Conservation (phyloP, 495 filamentous ascomycete genomes). For the Talaromyces nanjingensis region DNA sequence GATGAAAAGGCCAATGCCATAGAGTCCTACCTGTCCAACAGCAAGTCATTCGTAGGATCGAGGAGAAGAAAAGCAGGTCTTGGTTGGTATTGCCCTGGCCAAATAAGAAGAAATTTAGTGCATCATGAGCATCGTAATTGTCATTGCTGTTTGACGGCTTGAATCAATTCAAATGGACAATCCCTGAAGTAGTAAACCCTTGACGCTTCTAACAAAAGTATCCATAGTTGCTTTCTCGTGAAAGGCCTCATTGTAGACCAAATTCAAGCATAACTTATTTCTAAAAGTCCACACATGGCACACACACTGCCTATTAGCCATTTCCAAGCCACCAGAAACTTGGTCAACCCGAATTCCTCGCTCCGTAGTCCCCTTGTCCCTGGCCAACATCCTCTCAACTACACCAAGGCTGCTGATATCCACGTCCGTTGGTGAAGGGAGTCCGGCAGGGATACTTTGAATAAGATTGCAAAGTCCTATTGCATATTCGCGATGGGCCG, state of each 20-base stretch:
- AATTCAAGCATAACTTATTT: conserved; percentile 17
- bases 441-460: conserved; percentile 9
- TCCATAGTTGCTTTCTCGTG: conserved; percentile 15
- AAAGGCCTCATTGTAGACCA: conserved; percentile 28
- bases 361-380: conserved; percentile 17
- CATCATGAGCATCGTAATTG: background rate
- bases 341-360: conserved; percentile 16
- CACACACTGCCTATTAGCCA: conserved; percentile 16
- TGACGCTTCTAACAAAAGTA: conserved; percentile 11
- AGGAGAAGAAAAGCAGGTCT: no score
- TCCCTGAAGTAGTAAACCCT: background rate
- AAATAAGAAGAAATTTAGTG: background rate
- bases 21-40: no score
- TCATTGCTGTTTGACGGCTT: background rate
- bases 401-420: conserved; percentile 23
- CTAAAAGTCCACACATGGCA: conserved; percentile 23
- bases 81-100: background rate
- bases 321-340: conserved; percentile 19
- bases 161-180: background rate
- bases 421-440: conserved; percentile 19
- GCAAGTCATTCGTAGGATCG: no score
- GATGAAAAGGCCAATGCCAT: no score
- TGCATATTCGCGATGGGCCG: conserved; percentile 23
- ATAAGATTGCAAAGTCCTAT: conserved; percentile 11
- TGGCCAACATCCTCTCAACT: conserved; percentile 17